Base-by-base conservation (phyloP, 164 flowering plant species). In the Piper betle region DNA sequence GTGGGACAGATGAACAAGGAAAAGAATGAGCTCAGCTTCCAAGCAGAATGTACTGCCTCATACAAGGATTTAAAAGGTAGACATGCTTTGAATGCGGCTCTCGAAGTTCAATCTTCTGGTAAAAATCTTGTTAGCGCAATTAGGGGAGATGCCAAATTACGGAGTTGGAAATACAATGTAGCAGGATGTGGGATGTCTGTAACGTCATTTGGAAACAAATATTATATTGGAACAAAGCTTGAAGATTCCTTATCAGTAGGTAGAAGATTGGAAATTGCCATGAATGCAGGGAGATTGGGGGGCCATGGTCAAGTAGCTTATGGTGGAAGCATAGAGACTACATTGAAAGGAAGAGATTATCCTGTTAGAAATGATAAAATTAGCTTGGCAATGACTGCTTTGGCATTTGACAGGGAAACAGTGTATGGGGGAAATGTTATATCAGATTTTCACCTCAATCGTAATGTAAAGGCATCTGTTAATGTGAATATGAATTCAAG, bases 1-100 rank as follows among this genome's bases (percentile, higher is more conserved):
- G 58, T 78, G 4, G 97, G 96, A 63, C 96, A 93, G 70, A 68
- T 86, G 81, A 90, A 82, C 83, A 90, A 88, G 73, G 92, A 86
- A 71, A 93, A 93, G 65, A 85, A 80, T 43, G 85, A 80, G 62
- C 88, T 86, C 71, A 86, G 63, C 61, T 63, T 90, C 60, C 94
- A 88, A 38, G 78, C 82, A 8, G 86, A 93, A 66, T 80, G 79
- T 72, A 66, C 79, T 60, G 84, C 81, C 17, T 73, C 80, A 54
- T 85, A 78, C 60, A 48, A 53, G 9, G 72, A 75, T 72, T 39
- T 52, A 38, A 78, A 81, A 2, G 59, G 71, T 16, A 83, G 89
- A 7, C 73, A 79, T 64, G 67, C 79, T 53, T 76, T 71, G 38
- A 62, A 68, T 65, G 62, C 79, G 10, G 86, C 88, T 17, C 63